Conservation (phyloP, 345 rosid species). For the Rubroshorea leprosula region DNA sequence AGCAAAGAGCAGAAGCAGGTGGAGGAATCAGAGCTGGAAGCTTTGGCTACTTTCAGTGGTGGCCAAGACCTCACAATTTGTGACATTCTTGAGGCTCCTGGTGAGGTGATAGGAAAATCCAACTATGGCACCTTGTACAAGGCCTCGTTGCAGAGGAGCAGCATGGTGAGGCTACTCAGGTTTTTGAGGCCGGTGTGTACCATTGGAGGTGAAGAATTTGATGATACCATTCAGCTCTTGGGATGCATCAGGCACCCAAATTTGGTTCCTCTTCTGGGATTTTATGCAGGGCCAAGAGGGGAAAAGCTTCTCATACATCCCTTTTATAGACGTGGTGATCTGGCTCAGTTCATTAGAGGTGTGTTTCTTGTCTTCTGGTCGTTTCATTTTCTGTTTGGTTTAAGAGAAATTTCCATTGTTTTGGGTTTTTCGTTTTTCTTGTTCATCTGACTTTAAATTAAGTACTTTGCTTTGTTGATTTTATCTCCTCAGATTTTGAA, state of each 20-base stretch:
- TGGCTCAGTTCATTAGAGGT: constrained; percentile 73
- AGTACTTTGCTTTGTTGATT: background rate
- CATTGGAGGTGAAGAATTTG: constrained; percentile 41
- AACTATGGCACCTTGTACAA: constrained; percentile 80
- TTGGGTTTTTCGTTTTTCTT: background rate
- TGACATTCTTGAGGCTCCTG: constrained; percentile 92
- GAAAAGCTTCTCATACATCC: constrained; percentile 94
- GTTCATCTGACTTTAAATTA: background rate
- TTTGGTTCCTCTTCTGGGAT: constrained; percentile 85
- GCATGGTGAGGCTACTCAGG: constrained; percentile 54
- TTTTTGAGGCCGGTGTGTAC: constrained; percentile 78
- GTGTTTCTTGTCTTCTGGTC: constrained; percentile 11
- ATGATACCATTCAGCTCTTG: constrained; percentile 43
- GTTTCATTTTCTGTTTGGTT: constrained; percentile 1
- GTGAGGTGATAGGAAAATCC: constrained; percentile 92
- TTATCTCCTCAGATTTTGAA: background rate
- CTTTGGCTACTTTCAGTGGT: constrained; percentile 53
- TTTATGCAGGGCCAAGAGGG: constrained; percentile 77
- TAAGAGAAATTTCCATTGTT: background rate
- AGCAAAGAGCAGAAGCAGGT: constrained; percentile 18
- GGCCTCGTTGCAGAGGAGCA: constrained; percentile 58
- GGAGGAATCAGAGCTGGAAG: constrained; percentile 38
- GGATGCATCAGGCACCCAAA: constrained; percentile 70
- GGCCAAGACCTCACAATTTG: constrained; percentile 64
- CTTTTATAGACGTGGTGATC: constrained; percentile 54